phyloP scores from a whole-genome alignment of 73 alveolate species.

The Uronychia setigera region DNA sequence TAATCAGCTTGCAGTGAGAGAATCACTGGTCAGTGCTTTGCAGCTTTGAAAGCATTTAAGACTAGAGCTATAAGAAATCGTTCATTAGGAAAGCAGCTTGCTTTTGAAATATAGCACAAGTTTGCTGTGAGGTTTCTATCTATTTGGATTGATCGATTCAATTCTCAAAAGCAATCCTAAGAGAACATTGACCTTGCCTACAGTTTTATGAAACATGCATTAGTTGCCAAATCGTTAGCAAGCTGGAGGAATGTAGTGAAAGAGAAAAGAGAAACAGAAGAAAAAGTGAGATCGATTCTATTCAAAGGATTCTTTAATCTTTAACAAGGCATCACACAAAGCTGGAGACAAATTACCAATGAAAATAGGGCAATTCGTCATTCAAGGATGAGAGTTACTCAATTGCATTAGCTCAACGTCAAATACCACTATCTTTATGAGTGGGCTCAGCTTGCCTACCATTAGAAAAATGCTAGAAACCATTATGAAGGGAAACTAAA shows the following conservation, averaged over 20 bases:
- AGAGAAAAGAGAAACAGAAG: background rate
- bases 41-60: background rate
- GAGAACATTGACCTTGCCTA: background rate
- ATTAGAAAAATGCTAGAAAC: background rate
- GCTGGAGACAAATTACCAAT: too few species aligned
- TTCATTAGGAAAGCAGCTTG: background rate
- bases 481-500: background rate
- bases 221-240: background rate
- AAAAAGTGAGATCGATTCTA: background rate
- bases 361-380: background rate
- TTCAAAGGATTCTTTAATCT: background rate
- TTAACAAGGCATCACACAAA: too few species aligned
- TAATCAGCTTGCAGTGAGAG: background rate
- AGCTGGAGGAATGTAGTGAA: background rate
- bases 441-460: background rate
- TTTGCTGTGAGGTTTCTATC: background rate
- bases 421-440: background rate
- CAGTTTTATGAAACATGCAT: background rate
- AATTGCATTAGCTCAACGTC: background rate
- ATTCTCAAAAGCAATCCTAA: too few species aligned
- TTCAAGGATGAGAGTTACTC: background rate
- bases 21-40: background rate
- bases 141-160: background rate
- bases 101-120: background rate
- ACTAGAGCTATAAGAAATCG: background rate